Evolutionary conservation across 257 asterid genomes (phyloP), one percentile per base, ranked within the genome.

Genomic region (Solanum acaule): DNA sequence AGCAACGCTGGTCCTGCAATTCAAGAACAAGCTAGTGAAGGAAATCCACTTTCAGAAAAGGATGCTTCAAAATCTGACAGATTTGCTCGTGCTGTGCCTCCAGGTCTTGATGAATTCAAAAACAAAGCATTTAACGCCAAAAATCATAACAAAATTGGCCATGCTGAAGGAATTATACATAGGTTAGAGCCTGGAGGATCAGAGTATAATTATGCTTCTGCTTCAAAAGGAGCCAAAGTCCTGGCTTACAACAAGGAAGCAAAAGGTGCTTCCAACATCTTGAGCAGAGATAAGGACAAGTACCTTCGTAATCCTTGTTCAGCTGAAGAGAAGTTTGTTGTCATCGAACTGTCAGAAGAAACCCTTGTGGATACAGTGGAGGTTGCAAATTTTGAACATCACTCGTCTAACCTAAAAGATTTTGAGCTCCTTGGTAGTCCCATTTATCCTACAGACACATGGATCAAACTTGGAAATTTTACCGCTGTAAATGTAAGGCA

Each of bases 271-370:
- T 92, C 98, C 61, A 97, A 96, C 90, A 96, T 97, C 88, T 88
- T 97, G 92, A 93, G 92, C 91, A 93, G 94, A 90, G 98, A 97
- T 88, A 90, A 94, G 87, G 99, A 97, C 92, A 96, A 94, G 90
- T 97, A 97, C 91, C 99, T 97, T 68, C 92, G 99, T 67, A 97
- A 97, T 82, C 99, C 99, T 73, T 97, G 99, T 91, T 94, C 99
- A 44, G 94, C 94, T 1, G 98, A 96, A 85, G 98, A 93, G 68
- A 97, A 96, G 90, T 97, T 92, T 89, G 99, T 96, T 23, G 94
- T 94, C 3, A 89, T 97, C 16, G 98, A 97, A 92, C 99, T 97
- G 86, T 97, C 99, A 15, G 99, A 97, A 92, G 99, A 97, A 90
- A 96, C 98, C 71, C 84, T 95, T 87, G 98, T 96, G 27, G 97